A percentile compares a stretch with the other conserved stretches of the same genome.
These are phyloP conservation scores for Phlebopus sp. DNA, from an alignment of 1,284 basidiomycete species.

Conservation along the genomic window DNA sequence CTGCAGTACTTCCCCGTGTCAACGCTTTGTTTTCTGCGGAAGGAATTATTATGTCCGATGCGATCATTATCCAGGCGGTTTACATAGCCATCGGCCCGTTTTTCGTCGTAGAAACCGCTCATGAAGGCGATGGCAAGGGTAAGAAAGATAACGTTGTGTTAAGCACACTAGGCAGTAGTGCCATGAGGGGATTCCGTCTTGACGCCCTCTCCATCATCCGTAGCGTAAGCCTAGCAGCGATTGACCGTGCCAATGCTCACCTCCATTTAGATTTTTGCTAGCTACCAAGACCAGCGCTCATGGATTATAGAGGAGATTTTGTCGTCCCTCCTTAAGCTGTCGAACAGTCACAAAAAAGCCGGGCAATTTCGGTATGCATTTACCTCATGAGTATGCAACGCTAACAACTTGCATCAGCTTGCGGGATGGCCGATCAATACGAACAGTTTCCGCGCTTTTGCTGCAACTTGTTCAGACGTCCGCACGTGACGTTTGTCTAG, in stretches of 20 bases:
- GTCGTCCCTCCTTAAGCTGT: slow-evolving; percentile 83
- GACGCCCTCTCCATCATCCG: slow-evolving; percentile 82
- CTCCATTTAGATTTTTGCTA: slow-evolving; percentile 74
- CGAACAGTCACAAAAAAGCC: slow-evolving; percentile 84
- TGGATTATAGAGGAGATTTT: slow-evolving; percentile 98
- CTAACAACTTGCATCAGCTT: slow-evolving; percentile 42
- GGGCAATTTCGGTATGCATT: slow-evolving; percentile 76
- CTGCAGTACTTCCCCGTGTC: slow-evolving; percentile 66
- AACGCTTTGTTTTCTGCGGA: slow-evolving; percentile 66
- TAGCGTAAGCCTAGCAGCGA: slow-evolving; percentile 53
- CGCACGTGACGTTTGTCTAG: slow-evolving; percentile 71
- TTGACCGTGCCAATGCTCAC: not conserved
- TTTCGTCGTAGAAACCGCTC: slow-evolving; percentile 71
- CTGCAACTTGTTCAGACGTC: slow-evolving; percentile 96
- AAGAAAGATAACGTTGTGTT: slow-evolving; percentile 57
- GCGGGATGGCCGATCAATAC: slow-evolving; percentile 81
- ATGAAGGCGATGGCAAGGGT: slow-evolving; percentile 48
- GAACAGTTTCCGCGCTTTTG: slow-evolving; percentile 88
- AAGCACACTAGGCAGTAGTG: slow-evolving; percentile 64
- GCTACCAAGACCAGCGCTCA: slow-evolving; percentile 82
- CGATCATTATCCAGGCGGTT: slow-evolving; percentile 85
- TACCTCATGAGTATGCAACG: not conserved
- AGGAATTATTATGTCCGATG: slow-evolving; percentile 77
- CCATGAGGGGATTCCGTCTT: slow-evolving; percentile 78
- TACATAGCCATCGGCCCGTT: slow-evolving; percentile 92